phyloP scores from a whole-genome alignment of 495 filamentous ascomycete genomes.

The Penicillium fimorum region DNA sequence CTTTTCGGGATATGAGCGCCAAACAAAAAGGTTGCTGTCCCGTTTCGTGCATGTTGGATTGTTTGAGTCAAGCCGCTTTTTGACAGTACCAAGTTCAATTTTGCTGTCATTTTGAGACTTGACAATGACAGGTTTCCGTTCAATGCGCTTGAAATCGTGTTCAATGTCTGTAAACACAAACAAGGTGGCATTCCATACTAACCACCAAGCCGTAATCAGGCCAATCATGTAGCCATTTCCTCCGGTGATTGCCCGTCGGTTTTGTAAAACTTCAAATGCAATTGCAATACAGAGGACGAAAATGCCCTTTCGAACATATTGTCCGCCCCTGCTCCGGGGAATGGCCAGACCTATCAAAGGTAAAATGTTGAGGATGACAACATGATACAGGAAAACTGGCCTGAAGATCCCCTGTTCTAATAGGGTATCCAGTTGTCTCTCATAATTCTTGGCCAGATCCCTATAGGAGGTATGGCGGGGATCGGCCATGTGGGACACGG shows the following conservation, averaged over 20 bases:
- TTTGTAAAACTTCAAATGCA: conserved; percentile 37
- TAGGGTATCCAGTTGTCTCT: conserved; percentile 23
- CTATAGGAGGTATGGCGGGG: conserved; percentile 20
- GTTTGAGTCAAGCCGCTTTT: not conserved
- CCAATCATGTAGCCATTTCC: conserved; percentile 68
- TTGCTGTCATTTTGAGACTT: not conserved
- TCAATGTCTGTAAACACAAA: conserved; percentile 66
- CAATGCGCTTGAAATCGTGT: conserved; percentile 64
- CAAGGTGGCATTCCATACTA: conserved; percentile 61
- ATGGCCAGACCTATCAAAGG: conserved; percentile 37
- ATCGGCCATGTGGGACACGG: conserved; percentile 33
- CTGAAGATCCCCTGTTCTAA: conserved; percentile 33
- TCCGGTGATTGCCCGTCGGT: conserved; percentile 53
- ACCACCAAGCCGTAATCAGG: conserved; percentile 61
- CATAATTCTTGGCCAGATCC: conserved; percentile 19
- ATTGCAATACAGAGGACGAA: conserved; percentile 52
- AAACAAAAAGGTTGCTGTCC: conserved; percentile 38
- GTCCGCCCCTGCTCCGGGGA: conserved; percentile 22
- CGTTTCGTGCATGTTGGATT: conserved; percentile 1
- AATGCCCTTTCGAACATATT: conserved; percentile 50
- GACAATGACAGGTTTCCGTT: conserved; percentile 28
- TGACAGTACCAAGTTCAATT: not conserved
- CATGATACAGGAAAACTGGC: conserved; percentile 42
- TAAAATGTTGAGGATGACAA: conserved; percentile 30
- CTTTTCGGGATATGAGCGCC: conserved; percentile 69